A percentile compares a stretch with the other conserved stretches of the same genome.
phyloP scores from a whole-genome alignment of 169 alveolate genomes.

The Cryptosporidium meleagridis region DNA sequence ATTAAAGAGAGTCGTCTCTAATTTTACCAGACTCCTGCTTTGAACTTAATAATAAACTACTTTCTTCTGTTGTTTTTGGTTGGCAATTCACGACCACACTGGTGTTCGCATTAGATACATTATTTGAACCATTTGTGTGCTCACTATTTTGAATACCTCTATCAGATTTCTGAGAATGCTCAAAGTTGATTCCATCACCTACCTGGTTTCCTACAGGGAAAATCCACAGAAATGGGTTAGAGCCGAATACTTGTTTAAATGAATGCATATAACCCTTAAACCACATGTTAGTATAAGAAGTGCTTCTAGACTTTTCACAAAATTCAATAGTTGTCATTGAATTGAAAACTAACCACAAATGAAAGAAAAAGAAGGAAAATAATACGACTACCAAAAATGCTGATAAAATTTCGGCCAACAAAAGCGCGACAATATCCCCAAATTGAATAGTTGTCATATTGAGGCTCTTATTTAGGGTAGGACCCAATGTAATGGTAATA shows the following conservation, averaged over 20 bases:
- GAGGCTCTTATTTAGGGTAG: constrained; percentile 73
- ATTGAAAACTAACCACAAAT: constrained; percentile 79
- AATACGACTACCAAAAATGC: constrained; percentile 80
- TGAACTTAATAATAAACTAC: constrained; percentile 39
- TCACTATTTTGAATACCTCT: not conserved
- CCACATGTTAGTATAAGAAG: constrained; percentile 77
- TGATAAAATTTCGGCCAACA: constrained; percentile 85
- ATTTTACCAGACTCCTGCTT: not conserved
- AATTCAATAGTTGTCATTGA: constrained; percentile 89
- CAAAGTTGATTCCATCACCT: constrained; percentile 79
- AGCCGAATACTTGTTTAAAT: constrained; percentile 77
- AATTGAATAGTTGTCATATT: constrained; percentile 44
- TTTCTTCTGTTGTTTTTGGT: constrained; percentile 20
- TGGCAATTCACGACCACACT: constrained; percentile 41
- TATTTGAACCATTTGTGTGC: not conserved
- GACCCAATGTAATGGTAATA: constrained; percentile 81
- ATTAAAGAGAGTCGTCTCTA: not conserved
- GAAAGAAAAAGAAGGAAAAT: constrained; percentile 84
- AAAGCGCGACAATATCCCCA: constrained; percentile 81
- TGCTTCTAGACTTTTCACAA: constrained; percentile 84
- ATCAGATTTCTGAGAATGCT: not conserved
- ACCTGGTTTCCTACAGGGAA: constrained; percentile 78
- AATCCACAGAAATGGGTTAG: constrained; percentile 80
- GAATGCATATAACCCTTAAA: constrained; percentile 77
- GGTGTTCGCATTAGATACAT: not conserved